These are phyloP conservation scores for Colletotrichum lupini DNA, from an alignment of 2,329 filamentous ascomycete genomes.

Conservation along the genomic window DNA sequence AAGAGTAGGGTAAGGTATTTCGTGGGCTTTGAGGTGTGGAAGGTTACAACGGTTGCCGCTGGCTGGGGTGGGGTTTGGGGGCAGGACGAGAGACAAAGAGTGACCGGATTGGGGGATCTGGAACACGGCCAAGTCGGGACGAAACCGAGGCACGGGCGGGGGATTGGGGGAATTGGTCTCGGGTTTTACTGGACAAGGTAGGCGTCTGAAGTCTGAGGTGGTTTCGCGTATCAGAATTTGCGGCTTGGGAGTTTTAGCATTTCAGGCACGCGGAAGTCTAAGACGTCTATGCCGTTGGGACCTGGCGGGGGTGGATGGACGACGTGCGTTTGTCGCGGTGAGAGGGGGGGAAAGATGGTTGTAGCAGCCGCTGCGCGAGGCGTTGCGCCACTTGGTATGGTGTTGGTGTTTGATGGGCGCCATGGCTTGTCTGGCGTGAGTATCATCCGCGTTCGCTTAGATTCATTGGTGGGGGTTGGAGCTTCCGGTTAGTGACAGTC, in stretches of 20 bases:
- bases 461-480: background rate
- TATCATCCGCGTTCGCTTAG: background rate
- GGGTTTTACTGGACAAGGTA: background rate
- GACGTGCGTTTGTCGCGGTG: background rate
- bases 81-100: background rate
- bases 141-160: background rate
- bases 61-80: background rate
- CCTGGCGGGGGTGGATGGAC: background rate
- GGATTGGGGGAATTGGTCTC: background rate
- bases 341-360: too few species aligned
- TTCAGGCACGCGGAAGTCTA: constrained; percentile 4
- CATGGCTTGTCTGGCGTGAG: background rate
- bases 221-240: background rate
- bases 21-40: too few species aligned
- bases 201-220: background rate
- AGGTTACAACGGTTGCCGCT: background rate
- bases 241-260: background rate
- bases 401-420: background rate
- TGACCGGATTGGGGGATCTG: background rate
- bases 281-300: background rate
- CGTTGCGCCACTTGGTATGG: too few species aligned
- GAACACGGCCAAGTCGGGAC: background rate
- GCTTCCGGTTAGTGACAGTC: background rate
- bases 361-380: too few species aligned
- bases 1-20: too few species aligned